phyloP scores from a whole-genome alignment of 1,139 yeast genomes.

The Lodderomyces margitis region DNA sequence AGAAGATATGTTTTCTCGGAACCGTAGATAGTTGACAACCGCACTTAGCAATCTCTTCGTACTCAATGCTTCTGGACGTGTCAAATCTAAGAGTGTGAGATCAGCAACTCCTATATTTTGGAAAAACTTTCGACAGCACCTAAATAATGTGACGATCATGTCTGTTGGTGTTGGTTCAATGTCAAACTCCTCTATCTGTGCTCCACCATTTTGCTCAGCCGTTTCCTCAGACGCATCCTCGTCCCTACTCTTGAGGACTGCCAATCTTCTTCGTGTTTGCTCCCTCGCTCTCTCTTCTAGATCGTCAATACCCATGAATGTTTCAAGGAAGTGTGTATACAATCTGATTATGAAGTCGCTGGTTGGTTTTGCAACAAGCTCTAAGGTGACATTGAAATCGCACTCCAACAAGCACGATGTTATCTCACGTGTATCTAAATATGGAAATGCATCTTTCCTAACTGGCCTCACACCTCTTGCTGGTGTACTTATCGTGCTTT shows the following conservation, averaged over 20 bases:
- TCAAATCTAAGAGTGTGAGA: conserved; percentile 66
- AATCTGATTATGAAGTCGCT: conserved; percentile 58
- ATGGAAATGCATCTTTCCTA: conserved; percentile 52
- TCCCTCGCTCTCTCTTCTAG: conserved; percentile 24
- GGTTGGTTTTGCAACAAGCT: conserved; percentile 63
- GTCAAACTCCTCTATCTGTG: conserved; percentile 21
- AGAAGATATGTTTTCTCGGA: conserved; percentile 71
- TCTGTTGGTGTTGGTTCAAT: conserved; percentile 33
- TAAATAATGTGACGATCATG: conserved; percentile 41
- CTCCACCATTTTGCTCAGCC: conserved; percentile 27
- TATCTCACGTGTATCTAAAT: conserved; percentile 64
- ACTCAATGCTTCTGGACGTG: conserved; percentile 65
- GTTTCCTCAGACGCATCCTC: conserved; percentile 6
- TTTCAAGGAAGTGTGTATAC: conserved; percentile 70
- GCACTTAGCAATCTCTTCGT: conserved; percentile 72
- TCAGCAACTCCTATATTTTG: conserved; percentile 76
- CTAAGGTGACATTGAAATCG: conserved; percentile 63
- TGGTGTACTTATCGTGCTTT: conserved; percentile 10
- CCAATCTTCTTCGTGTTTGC: conserved; percentile 4
- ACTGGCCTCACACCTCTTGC: conserved; percentile 5
- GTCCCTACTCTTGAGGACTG: conserved; percentile 4
- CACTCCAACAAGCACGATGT: conserved; percentile 61
- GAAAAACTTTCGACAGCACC: conserved; percentile 61
- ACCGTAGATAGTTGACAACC: conserved; percentile 80
- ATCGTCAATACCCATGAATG: conserved; percentile 55